Evolutionary conservation across 345 rosid species (phyloP), one percentile per base, ranked within the genome.

Genomic region (Salix dunnii): DNA sequence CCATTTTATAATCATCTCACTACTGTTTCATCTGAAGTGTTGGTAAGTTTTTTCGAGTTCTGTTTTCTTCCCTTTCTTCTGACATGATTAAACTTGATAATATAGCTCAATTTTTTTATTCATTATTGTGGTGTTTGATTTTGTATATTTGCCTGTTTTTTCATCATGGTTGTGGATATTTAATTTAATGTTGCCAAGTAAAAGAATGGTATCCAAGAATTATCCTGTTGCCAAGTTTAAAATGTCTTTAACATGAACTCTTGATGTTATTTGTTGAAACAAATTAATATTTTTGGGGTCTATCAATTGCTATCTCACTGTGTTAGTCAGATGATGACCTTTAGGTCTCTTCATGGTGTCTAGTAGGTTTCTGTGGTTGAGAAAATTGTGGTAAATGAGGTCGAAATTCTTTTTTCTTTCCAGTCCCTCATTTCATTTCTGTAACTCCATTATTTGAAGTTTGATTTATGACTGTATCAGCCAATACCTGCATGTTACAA

Each of bases 1-100:
- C 87, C 94, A 66, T 81, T 91, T 77, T 92, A 84, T 84, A 84
- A 77, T 76, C 86, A 87, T 82, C 89, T 96, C 58, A 82, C 75
- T 75, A 63, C 42, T 75, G 71, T 85, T n/a, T 49, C 90, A 70
- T 73, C 70, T 68, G 77, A 87, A 70, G 91, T 76, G 77, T 72
- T 78, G 94, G 98, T 90, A 84, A 75, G 51, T 76, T 51, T 40
- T 60, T 81, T 46, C 2, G 9, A 3, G 7, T 18, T 7, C 42
- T n/a, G 61, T 78, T 33, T 51, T 48, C 69, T 55, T 71, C 42
- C 23, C 5, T 30, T 58, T 71, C 48, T 35, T 23, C 49, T 30
- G 7, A 21, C 66, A 28, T 31, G 25, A 51, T 2, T 21, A 42
- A 65, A 27, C 38, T 35, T 65, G 51, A 46, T 46, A 16, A 46